A percentile compares a stretch with the other conserved stretches of the same genome.
These are phyloP conservation scores for Spiraea crenata DNA, from an alignment of 331 rosid genomes.

Conservation along the genomic window DNA sequence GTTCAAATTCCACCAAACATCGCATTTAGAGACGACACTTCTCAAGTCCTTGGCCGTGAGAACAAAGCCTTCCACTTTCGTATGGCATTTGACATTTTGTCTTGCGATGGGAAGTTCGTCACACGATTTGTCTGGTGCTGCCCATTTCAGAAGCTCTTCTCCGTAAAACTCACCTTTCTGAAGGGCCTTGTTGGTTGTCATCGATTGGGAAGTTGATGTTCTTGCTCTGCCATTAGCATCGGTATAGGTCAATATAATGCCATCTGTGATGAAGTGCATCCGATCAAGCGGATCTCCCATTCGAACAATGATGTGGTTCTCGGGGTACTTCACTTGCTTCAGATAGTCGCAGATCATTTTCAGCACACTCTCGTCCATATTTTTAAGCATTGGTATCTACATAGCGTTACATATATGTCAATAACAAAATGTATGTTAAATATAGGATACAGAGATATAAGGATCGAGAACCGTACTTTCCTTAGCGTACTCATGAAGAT, in stretches of 20 bases:
- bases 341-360: background rate
- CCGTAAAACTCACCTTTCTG: conserved; percentile 16
- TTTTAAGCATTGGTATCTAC: conserved; percentile 28
- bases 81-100: conserved; percentile 22
- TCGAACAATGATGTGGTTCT: background rate
- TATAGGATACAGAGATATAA: background rate
- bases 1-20: background rate
- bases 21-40: conserved; percentile 6
- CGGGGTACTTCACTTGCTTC: background rate
- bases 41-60: conserved; percentile 20
- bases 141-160: conserved; percentile 22
- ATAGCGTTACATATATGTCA: too few species aligned
- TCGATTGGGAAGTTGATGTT: background rate
- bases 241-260: conserved; percentile 6
- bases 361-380: conserved; percentile 16
- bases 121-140: background rate
- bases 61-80: conserved; percentile 29
- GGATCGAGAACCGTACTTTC: conserved; percentile 12
- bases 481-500: conserved; percentile 16
- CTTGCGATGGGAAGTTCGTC: conserved; percentile 6
- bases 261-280: conserved; percentile 27
- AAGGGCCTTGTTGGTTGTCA: background rate
- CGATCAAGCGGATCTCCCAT: background rate
- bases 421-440: background rate
- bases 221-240: too few species aligned